Base-by-base conservation (phyloP, 176 grass and related monocot genomes). In the Bolboschoenus planiculmis region DNA sequence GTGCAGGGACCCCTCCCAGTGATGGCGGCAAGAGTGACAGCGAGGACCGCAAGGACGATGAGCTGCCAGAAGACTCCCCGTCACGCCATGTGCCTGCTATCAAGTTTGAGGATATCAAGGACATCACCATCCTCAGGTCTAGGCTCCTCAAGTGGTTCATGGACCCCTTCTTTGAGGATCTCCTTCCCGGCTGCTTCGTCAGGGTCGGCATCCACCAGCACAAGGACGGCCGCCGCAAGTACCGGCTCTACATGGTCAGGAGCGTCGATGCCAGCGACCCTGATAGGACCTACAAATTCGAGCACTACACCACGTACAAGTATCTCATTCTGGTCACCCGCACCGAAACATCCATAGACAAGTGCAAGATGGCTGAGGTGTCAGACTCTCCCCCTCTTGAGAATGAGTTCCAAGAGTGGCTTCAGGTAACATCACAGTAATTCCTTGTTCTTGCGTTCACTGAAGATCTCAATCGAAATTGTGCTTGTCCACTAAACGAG, bases 151-250 rank as follows among this genome's bases (percentile, higher is more conserved):
- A 95, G 77, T 98, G 96, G 96, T 98, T 93, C 87, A 91, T 95
- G 92, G 96, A 98, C 75, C 96, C 96, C 16, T 98, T 98, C 77
- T 98, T 98, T 33, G 96, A 98, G 82, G 96, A 93, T 2, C 87
- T 93, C 0, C 67, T 95, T 26, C 46, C 80, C 43, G 92, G 92
- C 40, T 98, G 96, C 61, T 98, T 95, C 68, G 92, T 98, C 64
- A 84, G 92, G 2, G 89, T 98, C 65, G 92, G 92, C 26, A 91
- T 98, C 68, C 92, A 92, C 44, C 94, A 97, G 88, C 86, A 81
- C 76, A 90, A 86, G 73, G 72, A 61, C 24, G 96, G 96, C 21
- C 79, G 20, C 37, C 87, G 92, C 0, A 93, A 85, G 43, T 98
- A 98, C 61, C 91, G 93, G 88, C 66, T 98, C 6, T 98, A 92